Conservation (phyloP, 2,329 filamentous ascomycete species). For the Acephala macrosclerotiorum region DNA sequence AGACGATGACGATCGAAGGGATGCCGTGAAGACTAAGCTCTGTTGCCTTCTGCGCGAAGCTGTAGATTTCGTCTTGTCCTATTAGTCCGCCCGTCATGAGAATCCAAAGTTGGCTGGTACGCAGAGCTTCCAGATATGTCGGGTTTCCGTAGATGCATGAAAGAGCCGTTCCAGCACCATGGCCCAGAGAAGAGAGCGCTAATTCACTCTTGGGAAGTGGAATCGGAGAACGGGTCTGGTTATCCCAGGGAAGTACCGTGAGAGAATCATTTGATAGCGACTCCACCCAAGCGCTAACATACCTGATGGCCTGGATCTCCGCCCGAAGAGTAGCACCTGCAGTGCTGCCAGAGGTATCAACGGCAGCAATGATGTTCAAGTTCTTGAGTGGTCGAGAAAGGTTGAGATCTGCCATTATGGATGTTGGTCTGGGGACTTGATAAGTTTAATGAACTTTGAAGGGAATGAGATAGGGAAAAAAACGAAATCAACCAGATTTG, state of each 20-base stretch:
- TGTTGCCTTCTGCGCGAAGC: background rate
- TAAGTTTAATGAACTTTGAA: background rate
- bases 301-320: constrained; percentile 2
- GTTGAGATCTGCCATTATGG: background rate
- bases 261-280: background rate
- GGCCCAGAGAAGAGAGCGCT: background rate
- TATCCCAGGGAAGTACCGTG: constrained; percentile 9
- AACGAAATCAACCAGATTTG: background rate
- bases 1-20: constrained; percentile 4
- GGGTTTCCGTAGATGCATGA: constrained; percentile 1
- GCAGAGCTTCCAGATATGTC: background rate
- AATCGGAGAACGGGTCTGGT: background rate
- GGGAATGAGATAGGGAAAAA: background rate
- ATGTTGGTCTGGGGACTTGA: background rate
- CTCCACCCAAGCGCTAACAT: background rate
- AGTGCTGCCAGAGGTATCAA: constrained; percentile 16
- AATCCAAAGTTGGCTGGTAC: constrained; percentile 4
- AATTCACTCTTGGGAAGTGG: background rate
- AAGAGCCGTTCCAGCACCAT: background rate
- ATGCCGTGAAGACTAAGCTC: constrained; percentile 6
- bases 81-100: constrained; percentile 12
- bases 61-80: background rate
- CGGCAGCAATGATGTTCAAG: constrained; percentile 7
- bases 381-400: constrained; percentile 1
- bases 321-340: background rate